Percentiles rank a stretch among this genome's conserved stretches.
These are phyloP conservation scores for Stenocarpella maydis DNA, from an alignment of 2,329 filamentous ascomycete genomes.

Conservation along the genomic window DNA sequence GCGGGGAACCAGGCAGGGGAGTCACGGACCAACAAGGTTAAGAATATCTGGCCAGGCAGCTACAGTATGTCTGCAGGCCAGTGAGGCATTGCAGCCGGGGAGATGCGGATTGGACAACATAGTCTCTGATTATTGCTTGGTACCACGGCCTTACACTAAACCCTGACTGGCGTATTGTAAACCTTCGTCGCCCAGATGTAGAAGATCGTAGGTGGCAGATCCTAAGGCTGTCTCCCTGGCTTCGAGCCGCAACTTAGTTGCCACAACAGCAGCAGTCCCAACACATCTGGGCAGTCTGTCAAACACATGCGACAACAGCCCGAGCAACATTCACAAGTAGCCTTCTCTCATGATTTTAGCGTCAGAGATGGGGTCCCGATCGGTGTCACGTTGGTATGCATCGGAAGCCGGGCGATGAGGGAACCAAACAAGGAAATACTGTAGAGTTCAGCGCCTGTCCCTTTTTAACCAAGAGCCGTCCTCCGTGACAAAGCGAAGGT, in stretches of 20 bases:
- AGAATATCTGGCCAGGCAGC: neutral
- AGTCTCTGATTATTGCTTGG: neutral
- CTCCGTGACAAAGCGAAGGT: neutral
- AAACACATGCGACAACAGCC: neutral
- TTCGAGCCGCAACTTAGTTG: neutral
- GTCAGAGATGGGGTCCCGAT: neutral
- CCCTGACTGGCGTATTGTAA: neutral
- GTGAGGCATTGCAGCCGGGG: neutral
- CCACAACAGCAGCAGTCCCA: neutral
- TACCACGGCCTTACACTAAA: neutral
- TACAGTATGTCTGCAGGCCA: no score
- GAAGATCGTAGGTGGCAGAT: neutral
- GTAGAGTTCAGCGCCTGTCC: conserved; percentile 3
- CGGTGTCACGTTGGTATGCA: neutral
- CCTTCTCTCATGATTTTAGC: neutral
- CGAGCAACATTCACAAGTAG: neutral
- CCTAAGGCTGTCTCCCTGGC: neutral
- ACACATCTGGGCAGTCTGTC: no score
- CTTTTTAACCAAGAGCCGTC: neutral
- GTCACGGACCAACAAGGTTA: neutral
- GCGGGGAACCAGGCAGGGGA: neutral
- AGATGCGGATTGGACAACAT: neutral
- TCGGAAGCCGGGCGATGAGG: neutral
- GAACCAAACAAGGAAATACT: neutral
- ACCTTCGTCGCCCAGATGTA: neutral